Percentiles rank a stretch among this genome's conserved stretches.
These are phyloP conservation scores for Erodium chrysanthum DNA, from an alignment of 441 rosid species.

Conservation along the genomic window DNA sequence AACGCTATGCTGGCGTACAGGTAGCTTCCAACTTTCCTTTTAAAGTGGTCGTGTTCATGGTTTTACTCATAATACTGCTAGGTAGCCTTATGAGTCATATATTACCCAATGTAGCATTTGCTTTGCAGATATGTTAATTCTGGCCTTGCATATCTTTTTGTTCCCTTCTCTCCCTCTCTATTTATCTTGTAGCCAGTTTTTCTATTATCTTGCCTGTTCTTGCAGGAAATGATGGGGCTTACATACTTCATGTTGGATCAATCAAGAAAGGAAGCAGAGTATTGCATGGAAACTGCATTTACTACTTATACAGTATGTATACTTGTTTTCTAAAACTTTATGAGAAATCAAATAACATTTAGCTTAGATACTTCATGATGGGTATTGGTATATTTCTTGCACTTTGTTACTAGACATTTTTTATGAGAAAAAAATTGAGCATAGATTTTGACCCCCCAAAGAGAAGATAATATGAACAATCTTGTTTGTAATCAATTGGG, in stretches of 20 bases:
- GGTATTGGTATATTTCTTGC: conserved; percentile 5
- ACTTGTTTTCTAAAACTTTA: conserved; percentile 18
- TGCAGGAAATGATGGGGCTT: conserved; percentile 98
- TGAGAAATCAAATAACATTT: not conserved
- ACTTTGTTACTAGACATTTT: not conserved
- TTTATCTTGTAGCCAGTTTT: not conserved
- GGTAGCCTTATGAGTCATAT: conserved; percentile 7
- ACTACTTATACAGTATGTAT: conserved; percentile 72
- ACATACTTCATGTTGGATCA: conserved; percentile 91
- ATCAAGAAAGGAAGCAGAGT: conserved; percentile 88
- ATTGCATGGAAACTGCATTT: conserved; percentile 97
- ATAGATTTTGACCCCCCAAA: not conserved
- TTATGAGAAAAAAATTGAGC: not conserved
- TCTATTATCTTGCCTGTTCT: conserved; percentile 17
- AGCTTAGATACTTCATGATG: not conserved
- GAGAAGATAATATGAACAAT: not conserved
- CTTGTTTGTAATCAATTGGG: not conserved
- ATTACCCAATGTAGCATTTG: conserved; percentile 5
- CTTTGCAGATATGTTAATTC: not conserved
- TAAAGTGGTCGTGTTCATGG: conserved; percentile 10
- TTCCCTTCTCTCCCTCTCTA: not conserved
- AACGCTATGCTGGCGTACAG: conserved; percentile 96
- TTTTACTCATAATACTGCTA: conserved; percentile 3
- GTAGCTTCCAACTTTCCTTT: conserved; percentile 33
- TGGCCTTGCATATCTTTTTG: not conserved